Base-by-base conservation (phyloP, 169 alveolate genomes). In the Babesia caballi region DNA sequence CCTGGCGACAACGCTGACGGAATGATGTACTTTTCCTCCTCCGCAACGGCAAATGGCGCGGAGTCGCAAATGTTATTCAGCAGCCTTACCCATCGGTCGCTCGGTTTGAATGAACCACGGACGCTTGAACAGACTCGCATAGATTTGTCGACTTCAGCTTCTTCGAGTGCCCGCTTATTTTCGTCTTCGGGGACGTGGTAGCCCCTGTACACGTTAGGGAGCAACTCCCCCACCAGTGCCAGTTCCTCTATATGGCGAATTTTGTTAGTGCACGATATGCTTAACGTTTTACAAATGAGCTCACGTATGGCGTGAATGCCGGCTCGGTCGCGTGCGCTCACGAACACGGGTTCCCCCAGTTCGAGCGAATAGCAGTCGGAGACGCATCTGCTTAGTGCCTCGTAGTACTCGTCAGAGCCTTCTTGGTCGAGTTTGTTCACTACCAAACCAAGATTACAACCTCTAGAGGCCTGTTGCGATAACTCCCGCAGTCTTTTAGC, bases 291-390 rank as follows among this genome's bases (percentile, higher is more conserved):
- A 19, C 51, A 38, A 17, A 77, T 66, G 2, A 66, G 38, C 6
- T 57, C 65, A 3, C 65, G 70, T 1, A 77, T 47, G 35, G 23
- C 21, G 21, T 71, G 59, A 15, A 73, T 73, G 33, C 83, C 70
- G 17, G 27, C n/a, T 15, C 52, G 52, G n/a, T 36, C 36, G 3
- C 30, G 71, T n/a, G 85, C 73, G 49, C 88, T 69, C 27, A 80
- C 78, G 32, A 69, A 53, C 19, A 80, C 35, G 12, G 88, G 88
- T n/a, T 80, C 88, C 14, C 88, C 88, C 61, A 80, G 15, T 3
- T 66, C 61, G n/a, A 80, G 83, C 6, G 66, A 33, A 51, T 80
- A 59, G 30, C 83, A 80, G 32, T 80, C 88, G 23, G 83, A 42
- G 27, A 80, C 8, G 30, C 88, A 80, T 17, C 61, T 65, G 51